Evolutionary conservation across 345 rosid genomes (phyloP).

Genomic region (Salix udensis): DNA sequence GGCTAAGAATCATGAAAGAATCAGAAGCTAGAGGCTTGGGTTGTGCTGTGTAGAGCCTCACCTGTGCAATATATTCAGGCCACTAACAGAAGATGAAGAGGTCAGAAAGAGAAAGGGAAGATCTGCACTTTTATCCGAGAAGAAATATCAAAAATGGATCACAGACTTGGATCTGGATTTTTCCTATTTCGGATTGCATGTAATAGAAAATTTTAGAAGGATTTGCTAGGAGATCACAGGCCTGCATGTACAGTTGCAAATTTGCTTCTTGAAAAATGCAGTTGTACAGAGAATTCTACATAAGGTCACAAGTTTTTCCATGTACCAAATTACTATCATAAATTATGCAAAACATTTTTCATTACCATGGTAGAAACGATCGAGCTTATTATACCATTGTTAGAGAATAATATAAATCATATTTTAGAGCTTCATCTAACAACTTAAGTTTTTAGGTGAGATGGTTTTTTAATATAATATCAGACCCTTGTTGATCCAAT

Average conservation of each 20-base stretch:
- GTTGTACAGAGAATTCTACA: not conserved
- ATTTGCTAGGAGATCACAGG: not conserved
- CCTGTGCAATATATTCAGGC: not conserved
- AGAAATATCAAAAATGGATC: not conserved
- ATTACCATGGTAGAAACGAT: too few species aligned
- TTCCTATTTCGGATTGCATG: not conserved
- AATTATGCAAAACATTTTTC: not conserved
- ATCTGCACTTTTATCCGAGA: not conserved
- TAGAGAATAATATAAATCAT: too few species aligned
- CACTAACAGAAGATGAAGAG: not conserved
- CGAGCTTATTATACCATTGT: too few species aligned
- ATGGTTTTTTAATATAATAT: too few species aligned
- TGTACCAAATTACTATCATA: not conserved
- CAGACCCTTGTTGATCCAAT: too few species aligned
- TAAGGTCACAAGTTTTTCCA: not conserved
- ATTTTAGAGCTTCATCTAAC: too few species aligned
- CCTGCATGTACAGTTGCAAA: not conserved
- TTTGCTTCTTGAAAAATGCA: not conserved
- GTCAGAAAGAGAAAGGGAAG: not conserved
- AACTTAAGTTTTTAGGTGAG: too few species aligned
- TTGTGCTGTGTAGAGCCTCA: conserved; percentile 26
- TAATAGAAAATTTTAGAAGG: not conserved
- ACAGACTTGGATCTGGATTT: not conserved
- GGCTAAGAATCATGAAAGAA: conserved; percentile 55
- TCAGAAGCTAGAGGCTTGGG: conserved; percentile 51